Percentiles rank a stretch among this genome's conserved stretches.
These are phyloP conservation scores for Mortierella sp. DNA, from an alignment of 371 early-diverging fungal species.

Conservation along the genomic window DNA sequence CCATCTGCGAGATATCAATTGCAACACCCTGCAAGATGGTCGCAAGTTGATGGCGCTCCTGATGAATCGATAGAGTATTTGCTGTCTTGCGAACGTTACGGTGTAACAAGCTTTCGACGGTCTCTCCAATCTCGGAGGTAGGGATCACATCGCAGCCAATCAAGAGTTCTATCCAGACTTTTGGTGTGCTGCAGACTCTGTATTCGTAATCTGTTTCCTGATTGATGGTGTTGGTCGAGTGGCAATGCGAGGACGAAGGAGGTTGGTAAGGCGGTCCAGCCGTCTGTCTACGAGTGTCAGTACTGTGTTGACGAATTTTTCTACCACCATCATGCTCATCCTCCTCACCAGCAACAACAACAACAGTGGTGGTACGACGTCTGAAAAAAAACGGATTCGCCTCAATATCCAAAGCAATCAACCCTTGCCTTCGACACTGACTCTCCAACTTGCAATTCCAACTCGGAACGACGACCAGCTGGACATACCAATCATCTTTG, in stretches of 20 bases:
- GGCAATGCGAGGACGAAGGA: neutral
- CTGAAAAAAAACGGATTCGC: neutral
- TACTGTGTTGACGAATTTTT: neutral
- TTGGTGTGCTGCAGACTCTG: neutral
- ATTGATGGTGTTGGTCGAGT: neutral
- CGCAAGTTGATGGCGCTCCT: neutral
- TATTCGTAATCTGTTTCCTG: neutral
- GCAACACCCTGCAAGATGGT: neutral
- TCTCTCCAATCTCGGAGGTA: neutral
- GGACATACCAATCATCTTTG: slow-evolving; percentile 23
- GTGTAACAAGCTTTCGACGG: neutral
- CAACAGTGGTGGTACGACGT: neutral
- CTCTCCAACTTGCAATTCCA: slow-evolving; percentile 12
- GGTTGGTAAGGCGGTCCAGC: neutral
- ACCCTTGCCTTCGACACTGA: slow-evolving; percentile 1
- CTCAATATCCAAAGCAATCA: neutral
- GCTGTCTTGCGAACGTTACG: neutral
- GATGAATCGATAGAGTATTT: neutral
- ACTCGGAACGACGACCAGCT: slow-evolving; percentile 23
- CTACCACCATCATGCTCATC: neutral
- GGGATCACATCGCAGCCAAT: slow-evolving; percentile 2
- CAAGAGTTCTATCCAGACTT: neutral
- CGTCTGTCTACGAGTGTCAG: neutral
- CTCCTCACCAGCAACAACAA: neutral
- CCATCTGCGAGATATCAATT: neutral